phyloP scores from a whole-genome alignment of 2,329 filamentous ascomycete species.

The Ilyonectria destructans region DNA sequence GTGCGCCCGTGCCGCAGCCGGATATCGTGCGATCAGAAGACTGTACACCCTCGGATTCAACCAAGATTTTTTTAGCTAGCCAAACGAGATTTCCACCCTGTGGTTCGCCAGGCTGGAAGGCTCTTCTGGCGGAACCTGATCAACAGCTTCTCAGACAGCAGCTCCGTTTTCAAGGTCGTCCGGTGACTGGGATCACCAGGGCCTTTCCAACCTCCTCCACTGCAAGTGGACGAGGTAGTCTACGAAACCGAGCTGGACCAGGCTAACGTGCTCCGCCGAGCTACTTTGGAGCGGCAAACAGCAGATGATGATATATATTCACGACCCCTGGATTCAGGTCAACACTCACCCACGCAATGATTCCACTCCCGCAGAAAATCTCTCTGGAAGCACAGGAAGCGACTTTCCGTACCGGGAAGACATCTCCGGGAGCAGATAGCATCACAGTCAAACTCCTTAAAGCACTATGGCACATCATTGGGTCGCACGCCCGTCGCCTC shows the following conservation, averaged over 20 bases:
- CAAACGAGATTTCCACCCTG: no score
- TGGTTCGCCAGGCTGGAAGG: no score
- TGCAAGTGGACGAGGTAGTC: constrained; percentile 33
- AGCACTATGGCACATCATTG: constrained; percentile 27
- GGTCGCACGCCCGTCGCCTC: constrained; percentile 26
- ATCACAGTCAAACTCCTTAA: constrained; percentile 41
- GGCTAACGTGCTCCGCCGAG: constrained; percentile 33
- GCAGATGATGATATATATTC: constrained; percentile 36
- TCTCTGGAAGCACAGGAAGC: constrained; percentile 35
- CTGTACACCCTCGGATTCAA: no score
- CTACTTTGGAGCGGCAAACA: constrained; percentile 33
- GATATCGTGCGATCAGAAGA: no score
- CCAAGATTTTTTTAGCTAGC: no score
- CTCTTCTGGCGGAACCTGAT: no score
- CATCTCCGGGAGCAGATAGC: constrained; percentile 40
- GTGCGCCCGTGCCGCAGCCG: no score
- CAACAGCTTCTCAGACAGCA: no score
- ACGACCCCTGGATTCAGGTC: constrained; percentile 31
- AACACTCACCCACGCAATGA: constrained; percentile 15
- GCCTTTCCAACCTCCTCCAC: constrained; percentile 35
- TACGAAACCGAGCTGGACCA: constrained; percentile 38
- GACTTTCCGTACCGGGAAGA: constrained; percentile 38
- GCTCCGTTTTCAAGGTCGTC: no score
- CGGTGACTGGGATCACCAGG: background rate
- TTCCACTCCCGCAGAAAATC: constrained; percentile 30